Evolutionary conservation across 306 rosid genomes (phyloP).

Genomic region (Psophocarpus tetragonolobus): DNA sequence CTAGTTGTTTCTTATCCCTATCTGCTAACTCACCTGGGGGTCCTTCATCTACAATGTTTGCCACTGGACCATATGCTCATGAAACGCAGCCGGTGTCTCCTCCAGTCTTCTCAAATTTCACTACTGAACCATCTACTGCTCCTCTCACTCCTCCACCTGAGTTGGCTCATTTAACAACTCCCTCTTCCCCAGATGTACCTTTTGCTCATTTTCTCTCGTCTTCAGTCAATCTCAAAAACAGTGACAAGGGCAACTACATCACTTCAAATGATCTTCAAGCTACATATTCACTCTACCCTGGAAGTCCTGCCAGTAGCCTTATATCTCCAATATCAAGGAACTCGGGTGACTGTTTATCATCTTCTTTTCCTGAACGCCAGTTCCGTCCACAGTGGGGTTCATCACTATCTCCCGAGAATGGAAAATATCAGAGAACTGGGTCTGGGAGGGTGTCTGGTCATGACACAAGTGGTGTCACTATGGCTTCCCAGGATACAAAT

Average conservation of each 20-base stretch:
- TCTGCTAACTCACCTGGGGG: conserved; percentile 99
- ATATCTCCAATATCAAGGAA: conserved; percentile 81
- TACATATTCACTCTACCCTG: conserved; percentile 87
- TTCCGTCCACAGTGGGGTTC: conserved; percentile 80
- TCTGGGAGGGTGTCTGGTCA: conserved; percentile 74
- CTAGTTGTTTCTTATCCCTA: conserved; percentile 75
- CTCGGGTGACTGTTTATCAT: conserved; percentile 74
- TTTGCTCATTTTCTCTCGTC: conserved; percentile 93
- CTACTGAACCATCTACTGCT: conserved; percentile 98
- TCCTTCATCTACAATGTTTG: conserved; percentile 86
- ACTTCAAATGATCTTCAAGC: conserved; percentile 86
- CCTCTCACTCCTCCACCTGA: conserved; percentile 99
- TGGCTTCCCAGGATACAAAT: conserved; percentile 85
- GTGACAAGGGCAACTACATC: conserved; percentile 62
- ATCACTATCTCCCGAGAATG: conserved; percentile 71
- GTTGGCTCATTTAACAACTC: conserved; percentile 97
- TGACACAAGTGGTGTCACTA: conserved; percentile 56
- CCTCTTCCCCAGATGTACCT: conserved; percentile 98
- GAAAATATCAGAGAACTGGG: conserved; percentile 65
- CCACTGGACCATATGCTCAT: conserved; percentile 97
- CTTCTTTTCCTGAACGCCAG: conserved; percentile 79
- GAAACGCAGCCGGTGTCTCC: conserved; percentile 95
- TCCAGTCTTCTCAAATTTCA: conserved; percentile 94
- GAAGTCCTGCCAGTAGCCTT: conserved; percentile 87
- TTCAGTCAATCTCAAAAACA: conserved; percentile 64